These are phyloP conservation scores for Acrocalymma vagum DNA, from an alignment of 2,329 filamentous ascomycete genomes.

Conservation along the genomic window DNA sequence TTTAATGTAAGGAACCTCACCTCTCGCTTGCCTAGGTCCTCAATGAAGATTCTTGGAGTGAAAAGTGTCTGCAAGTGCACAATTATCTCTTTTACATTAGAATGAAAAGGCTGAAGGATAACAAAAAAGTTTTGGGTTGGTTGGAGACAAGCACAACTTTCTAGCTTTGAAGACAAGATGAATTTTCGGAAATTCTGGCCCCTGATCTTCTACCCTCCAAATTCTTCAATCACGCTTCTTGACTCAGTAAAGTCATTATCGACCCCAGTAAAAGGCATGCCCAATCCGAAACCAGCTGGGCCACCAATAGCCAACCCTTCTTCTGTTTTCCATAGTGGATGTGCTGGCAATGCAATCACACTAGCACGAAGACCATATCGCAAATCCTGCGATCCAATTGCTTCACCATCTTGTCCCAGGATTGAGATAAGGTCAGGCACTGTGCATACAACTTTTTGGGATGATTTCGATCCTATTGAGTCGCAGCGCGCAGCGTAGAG, in stretches of 20 bases:
- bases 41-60: no score
- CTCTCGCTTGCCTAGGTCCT: no score
- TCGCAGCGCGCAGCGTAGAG: slow-evolving; percentile 7
- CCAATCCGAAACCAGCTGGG: slow-evolving; percentile 12
- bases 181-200: no score
- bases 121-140: no score
- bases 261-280: slow-evolving; percentile 1
- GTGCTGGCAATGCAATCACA: slow-evolving; percentile 10
- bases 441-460: slow-evolving; percentile 3
- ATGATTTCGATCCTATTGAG: not conserved
- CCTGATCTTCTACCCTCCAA: no score
- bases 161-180: no score
- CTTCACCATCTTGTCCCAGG: slow-evolving; percentile 11
- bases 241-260: slow-evolving; percentile 5
- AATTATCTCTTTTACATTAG: no score
- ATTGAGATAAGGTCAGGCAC: slow-evolving; percentile 13
- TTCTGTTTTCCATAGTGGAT: slow-evolving; percentile 11
- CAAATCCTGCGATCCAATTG: slow-evolving; percentile 9
- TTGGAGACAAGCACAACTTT: no score
- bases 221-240: slow-evolving; percentile 6
- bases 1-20: no score
- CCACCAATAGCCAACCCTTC: slow-evolving; percentile 10
- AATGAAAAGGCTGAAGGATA: no score
- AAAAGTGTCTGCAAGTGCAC: no score
- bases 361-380: slow-evolving; percentile 11